These are phyloP conservation scores for Hyaloscypha variabilis DNA, from an alignment of 495 filamentous ascomycete species.

Conservation along the genomic window DNA sequence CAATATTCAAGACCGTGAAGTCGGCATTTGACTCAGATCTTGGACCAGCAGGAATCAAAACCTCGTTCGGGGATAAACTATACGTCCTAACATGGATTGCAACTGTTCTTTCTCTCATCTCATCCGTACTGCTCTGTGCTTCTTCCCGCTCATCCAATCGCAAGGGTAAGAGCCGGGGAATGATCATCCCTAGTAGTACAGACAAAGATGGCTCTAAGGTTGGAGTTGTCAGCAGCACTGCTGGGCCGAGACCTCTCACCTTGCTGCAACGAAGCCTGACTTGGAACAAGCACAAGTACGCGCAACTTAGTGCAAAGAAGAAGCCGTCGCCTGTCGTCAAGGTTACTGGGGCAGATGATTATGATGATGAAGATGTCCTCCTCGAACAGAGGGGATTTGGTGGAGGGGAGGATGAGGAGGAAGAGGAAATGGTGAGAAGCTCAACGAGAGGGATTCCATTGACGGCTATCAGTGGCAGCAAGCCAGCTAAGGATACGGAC, in stretches of 20 bases:
- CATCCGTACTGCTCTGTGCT: slow-evolving; percentile 21
- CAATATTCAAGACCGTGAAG: slow-evolving; percentile 33
- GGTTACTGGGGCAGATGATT: neutral
- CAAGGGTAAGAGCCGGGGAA: slow-evolving; percentile 7
- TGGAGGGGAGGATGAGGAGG: slow-evolving; percentile 15
- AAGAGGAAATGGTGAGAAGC: slow-evolving; percentile 8
- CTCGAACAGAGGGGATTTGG: slow-evolving; percentile 7
- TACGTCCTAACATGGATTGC: slow-evolving; percentile 36
- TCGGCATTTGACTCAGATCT: slow-evolving; percentile 35
- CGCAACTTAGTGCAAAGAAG: slow-evolving; percentile 38
- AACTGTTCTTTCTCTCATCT: slow-evolving; percentile 25
- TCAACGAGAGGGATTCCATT: slow-evolving; percentile 12
- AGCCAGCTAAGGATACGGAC: neutral
- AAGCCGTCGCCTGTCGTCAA: slow-evolving; percentile 20
- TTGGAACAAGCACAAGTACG: slow-evolving; percentile 37
- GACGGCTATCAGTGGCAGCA: neutral
- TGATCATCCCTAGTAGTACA: slow-evolving; percentile 17
- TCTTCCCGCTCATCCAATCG: slow-evolving; percentile 7
- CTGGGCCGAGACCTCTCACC: neutral
- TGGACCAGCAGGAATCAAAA: slow-evolving; percentile 29
- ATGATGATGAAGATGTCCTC: slow-evolving; percentile 3
- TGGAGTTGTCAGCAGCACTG: slow-evolving; percentile 1
- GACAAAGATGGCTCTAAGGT: slow-evolving; percentile 16
- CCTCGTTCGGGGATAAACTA: slow-evolving; percentile 26
- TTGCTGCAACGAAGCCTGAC: slow-evolving; percentile 4